A percentile compares a stretch with the other conserved stretches of the same genome.
These are phyloP conservation scores for Apiospora arundinis DNA, from an alignment of 2,329 filamentous ascomycete genomes.

Conservation along the genomic window DNA sequence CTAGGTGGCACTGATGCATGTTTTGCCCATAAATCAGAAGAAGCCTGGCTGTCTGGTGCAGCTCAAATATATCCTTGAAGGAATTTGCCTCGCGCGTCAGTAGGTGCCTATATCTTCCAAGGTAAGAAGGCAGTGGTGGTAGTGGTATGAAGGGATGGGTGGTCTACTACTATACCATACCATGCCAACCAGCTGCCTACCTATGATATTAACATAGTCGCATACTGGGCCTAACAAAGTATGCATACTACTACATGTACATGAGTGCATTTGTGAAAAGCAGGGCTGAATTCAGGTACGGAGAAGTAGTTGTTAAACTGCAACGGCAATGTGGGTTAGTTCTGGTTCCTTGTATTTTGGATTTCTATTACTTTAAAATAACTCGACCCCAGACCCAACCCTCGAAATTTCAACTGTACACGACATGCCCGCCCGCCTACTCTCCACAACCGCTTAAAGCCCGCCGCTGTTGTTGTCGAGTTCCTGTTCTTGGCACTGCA, in stretches of 20 bases:
- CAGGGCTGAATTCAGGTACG: slow-evolving; percentile 16
- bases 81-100: not conserved
- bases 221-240: not conserved
- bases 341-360: slow-evolving; percentile 16
- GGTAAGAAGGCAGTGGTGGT: not conserved
- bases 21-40: not conserved
- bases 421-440: slow-evolving; percentile 9
- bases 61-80: not conserved
- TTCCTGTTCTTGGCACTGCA: slow-evolving; percentile 8
- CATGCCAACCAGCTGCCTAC: too few species aligned
- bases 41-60: not conserved
- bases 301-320: not conserved
- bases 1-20: not conserved
- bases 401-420: slow-evolving; percentile 15
- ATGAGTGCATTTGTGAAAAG: not conserved
- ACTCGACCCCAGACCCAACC: slow-evolving; percentile 23
- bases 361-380: slow-evolving; percentile 34
- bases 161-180: not conserved
- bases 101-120: not conserved
- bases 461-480: not conserved
- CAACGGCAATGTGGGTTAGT: not conserved
- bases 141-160: not conserved
- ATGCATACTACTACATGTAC: not conserved
- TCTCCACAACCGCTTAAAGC: slow-evolving; percentile 6
- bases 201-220: not conserved